Evolutionary conservation across 192 early-diverging fungal species (phyloP).

Genomic region (Gryganskiella cystojenkinii): DNA sequence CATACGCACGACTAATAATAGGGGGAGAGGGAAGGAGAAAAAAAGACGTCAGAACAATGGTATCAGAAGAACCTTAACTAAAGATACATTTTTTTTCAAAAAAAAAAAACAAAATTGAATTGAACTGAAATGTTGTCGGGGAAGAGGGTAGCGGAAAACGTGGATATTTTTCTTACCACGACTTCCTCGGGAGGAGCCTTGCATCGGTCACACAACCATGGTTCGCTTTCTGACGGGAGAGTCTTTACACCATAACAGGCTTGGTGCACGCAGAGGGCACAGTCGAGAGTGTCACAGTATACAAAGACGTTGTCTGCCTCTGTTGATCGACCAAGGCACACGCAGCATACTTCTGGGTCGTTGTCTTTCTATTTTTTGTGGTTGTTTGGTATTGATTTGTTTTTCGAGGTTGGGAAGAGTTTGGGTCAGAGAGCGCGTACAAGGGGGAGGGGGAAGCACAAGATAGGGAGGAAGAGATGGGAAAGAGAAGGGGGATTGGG

Average conservation of each 20-base stretch:
- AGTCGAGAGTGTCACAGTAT: conserved; percentile 59
- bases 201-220: conserved; percentile 59
- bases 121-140: not conserved
- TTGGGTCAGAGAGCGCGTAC: not conserved
- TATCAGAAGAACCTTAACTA: conserved; percentile 5
- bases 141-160: not conserved
- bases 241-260: conserved; percentile 56
- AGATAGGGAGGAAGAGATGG: not conserved
- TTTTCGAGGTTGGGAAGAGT: not conserved
- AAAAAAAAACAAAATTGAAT: not conserved
- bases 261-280: conserved; percentile 32
- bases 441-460: not conserved
- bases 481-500: too few species aligned
- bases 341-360: conserved; percentile 64
- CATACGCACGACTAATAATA: conserved; percentile 55
- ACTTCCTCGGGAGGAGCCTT: conserved; percentile 50
- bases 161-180: conserved; percentile 47
- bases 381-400: conserved; percentile 48
- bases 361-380: conserved; percentile 62
- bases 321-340: conserved; percentile 59
- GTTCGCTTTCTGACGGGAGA: conserved; percentile 49
- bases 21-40: not conserved
- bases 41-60: not conserved
- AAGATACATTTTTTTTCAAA: conserved; percentile 14
- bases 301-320: conserved; percentile 63